Percentiles rank a stretch among this genome's conserved stretches.
Conservation (phyloP, 768 basidiomycete genomes). For the Porpolomopsis calyptriformis region DNA sequence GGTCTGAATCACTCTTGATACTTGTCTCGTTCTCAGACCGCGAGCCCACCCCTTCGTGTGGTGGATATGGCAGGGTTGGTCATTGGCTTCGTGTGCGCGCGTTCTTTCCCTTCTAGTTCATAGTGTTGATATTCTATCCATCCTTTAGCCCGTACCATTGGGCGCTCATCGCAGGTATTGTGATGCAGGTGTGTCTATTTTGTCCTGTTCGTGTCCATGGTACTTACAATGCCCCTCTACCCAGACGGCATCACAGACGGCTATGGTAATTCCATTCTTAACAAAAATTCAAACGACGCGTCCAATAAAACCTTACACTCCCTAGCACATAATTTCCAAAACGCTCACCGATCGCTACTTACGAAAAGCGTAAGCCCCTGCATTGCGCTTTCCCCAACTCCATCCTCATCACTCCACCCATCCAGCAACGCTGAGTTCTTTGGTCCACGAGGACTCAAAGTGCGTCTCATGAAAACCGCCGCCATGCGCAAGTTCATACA, state of each 20-base stretch:
- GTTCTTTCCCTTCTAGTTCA: not conserved
- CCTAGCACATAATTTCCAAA: constrained; percentile 14
- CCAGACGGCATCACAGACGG: constrained; percentile 11
- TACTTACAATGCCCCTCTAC: not conserved
- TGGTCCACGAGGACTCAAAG: constrained; percentile 16
- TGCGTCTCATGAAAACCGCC: constrained; percentile 16
- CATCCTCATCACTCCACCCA: not conserved
- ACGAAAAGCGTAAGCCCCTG: constrained; percentile 9
- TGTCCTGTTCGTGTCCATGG: not conserved
- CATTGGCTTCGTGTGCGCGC: constrained; percentile 16
- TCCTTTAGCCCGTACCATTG: constrained; percentile 16
- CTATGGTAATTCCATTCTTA: constrained; percentile 6
- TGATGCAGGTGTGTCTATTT: constrained; percentile 5
- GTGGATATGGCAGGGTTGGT: constrained; percentile 14
- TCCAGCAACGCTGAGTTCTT: constrained; percentile 14
- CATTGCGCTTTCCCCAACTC: not conserved
- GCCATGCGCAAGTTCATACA: constrained; percentile 16
- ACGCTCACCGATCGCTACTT: constrained; percentile 19
- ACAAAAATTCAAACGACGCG: not conserved
- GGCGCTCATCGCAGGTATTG: constrained; percentile 14
- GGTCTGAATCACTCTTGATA: not conserved
- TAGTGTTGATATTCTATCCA: not conserved
- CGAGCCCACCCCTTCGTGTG: constrained; percentile 17
- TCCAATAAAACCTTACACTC: not conserved
- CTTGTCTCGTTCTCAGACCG: constrained; percentile 5